These are phyloP conservation scores for Plasmodium blacklocki DNA, from an alignment of 169 alveolate genomes.

Conservation along the genomic window DNA sequence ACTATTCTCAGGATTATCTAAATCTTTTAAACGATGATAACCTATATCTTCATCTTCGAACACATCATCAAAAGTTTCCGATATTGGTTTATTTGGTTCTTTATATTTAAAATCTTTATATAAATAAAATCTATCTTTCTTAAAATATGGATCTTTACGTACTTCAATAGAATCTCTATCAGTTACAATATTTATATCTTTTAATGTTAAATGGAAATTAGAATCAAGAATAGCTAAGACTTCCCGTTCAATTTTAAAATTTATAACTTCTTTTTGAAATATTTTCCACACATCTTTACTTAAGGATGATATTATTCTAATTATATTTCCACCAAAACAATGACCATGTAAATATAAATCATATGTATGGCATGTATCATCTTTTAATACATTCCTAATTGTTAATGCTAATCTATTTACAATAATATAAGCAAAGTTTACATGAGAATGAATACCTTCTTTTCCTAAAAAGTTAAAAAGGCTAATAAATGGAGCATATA, in stretches of 20 bases:
- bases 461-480: slow-evolving; percentile 17
- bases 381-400: slow-evolving; percentile 18
- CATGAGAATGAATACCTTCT: slow-evolving; percentile 43
- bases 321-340: slow-evolving; percentile 67
- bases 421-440: slow-evolving; percentile 36
- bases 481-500: slow-evolving; percentile 51
- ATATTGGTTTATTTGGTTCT: not conserved
- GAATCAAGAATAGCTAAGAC: slow-evolving; percentile 29
- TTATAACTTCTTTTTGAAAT: not conserved
- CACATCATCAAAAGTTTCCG: slow-evolving; percentile 43
- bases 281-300: slow-evolving; percentile 29
- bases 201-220: slow-evolving; percentile 47
- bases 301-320: slow-evolving; percentile 35
- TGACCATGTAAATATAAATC: slow-evolving; percentile 42
- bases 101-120: slow-evolving; percentile 17
- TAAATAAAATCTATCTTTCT: slow-evolving; percentile 11
- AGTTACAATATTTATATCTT: slow-evolving; percentile 30
- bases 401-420: slow-evolving; percentile 36
- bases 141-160: slow-evolving; percentile 56
- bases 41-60: slow-evolving; percentile 29
- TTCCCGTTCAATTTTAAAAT: slow-evolving; percentile 20
- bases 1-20: not conserved
- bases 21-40: slow-evolving; percentile 6
- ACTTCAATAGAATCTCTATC: slow-evolving; percentile 30
- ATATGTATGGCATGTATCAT: slow-evolving; percentile 52